phyloP scores from a whole-genome alignment of 805 yeast species.

The Myxozyma lipomycoides region DNA sequence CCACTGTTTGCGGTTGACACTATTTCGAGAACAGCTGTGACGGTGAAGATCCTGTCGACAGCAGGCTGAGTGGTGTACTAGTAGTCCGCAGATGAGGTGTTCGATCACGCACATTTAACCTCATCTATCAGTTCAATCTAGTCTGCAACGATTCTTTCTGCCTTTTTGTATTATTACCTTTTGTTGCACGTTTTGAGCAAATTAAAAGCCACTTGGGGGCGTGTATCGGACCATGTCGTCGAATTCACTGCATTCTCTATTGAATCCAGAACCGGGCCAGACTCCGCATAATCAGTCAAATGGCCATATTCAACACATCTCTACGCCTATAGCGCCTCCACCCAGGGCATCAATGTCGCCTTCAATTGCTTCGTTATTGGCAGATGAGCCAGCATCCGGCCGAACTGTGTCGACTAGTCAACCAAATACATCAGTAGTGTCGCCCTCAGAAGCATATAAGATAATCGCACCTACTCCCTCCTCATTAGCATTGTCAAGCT shows the following conservation, averaged over 20 bases:
- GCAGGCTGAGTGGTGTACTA: too few species aligned
- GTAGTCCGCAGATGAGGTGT: too few species aligned
- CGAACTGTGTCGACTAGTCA: slow-evolving; percentile 1
- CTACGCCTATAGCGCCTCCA: slow-evolving; percentile 2
- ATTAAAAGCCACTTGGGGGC: too few species aligned
- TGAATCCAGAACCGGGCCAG: slow-evolving; percentile 4
- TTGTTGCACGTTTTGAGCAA: too few species aligned
- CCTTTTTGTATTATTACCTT: too few species aligned
- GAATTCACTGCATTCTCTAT: slow-evolving; percentile 2
- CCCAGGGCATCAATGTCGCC: slow-evolving; percentile 12
- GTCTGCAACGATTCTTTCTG: too few species aligned
- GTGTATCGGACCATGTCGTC: not conserved
- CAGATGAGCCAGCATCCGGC: slow-evolving; percentile 5
- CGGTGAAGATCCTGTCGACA: too few species aligned
- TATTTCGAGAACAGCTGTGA: too few species aligned
- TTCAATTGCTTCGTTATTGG: slow-evolving; percentile 12
- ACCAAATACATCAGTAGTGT: slow-evolving; percentile 1
- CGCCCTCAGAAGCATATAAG: slow-evolving; percentile 1
- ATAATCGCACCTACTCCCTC: not conserved
- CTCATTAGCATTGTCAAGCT: slow-evolving; percentile 5
- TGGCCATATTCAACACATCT: slow-evolving; percentile 1
- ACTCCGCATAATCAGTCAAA: slow-evolving; percentile 1
- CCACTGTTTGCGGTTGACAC: too few species aligned
- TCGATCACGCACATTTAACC: too few species aligned
- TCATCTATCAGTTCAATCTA: too few species aligned